A percentile compares a stretch with the other conserved stretches of the same genome.
phyloP scores from a whole-genome alignment of 1,139 yeast genomes.

The Zygosaccharomyces pseudobailii region DNA sequence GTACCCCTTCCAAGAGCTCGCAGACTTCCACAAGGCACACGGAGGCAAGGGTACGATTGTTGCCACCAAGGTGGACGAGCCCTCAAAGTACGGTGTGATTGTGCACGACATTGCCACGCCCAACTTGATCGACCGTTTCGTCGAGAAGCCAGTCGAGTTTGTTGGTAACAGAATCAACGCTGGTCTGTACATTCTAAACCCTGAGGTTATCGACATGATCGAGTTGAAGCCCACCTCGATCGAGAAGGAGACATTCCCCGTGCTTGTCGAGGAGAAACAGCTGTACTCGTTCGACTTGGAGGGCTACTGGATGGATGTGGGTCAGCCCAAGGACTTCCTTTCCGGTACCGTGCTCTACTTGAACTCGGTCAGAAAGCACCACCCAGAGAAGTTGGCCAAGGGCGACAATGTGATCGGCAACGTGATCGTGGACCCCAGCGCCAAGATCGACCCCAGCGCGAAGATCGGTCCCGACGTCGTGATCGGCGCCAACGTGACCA shows the following conservation, averaged over 20 bases:
- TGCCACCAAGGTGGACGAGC: constrained; percentile 99
- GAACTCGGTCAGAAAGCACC: constrained; percentile 76
- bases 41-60: constrained; percentile 98
- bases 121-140: constrained; percentile 94
- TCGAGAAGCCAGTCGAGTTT: constrained; percentile 98
- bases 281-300: constrained; percentile 95
- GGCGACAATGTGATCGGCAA: constrained; percentile 82
- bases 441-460: constrained; percentile 87
- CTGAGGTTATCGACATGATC: constrained; percentile 91
- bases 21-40: constrained; percentile 88
- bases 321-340: constrained; percentile 99
- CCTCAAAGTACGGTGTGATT: constrained; percentile 98
- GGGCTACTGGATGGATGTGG: constrained; percentile 99
- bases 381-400: constrained; percentile 61
- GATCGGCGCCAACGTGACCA: constrained; percentile 92
- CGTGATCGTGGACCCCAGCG: constrained; percentile 91
- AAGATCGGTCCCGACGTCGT: constrained; percentile 98
- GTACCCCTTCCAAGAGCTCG: constrained; percentile 92
- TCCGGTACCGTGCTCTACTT: constrained; percentile 94
- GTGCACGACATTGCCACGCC: constrained; percentile 93
- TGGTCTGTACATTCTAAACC: constrained; percentile 94
- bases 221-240: constrained; percentile 98
- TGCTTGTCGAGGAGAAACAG: constrained; percentile 80
- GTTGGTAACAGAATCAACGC: constrained; percentile 98
- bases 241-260: constrained; percentile 99